Conservation (phyloP, 345 rosid species). For the Capsella bursapastoris region DNA sequence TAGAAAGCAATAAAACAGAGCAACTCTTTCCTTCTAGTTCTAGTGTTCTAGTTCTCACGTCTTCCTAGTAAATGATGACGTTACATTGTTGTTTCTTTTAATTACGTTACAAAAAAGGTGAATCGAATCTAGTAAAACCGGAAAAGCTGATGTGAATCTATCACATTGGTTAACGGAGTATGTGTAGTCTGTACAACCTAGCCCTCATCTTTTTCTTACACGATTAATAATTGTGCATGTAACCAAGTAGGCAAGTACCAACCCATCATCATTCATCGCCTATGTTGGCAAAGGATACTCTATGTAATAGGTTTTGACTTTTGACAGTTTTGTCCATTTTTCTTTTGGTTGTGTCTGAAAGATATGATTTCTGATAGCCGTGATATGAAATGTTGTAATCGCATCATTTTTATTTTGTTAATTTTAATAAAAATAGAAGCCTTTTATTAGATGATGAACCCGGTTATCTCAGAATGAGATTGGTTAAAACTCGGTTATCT, state of each 20-base stretch:
- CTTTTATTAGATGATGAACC: no score
- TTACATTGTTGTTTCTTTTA: neutral
- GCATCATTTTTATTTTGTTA: neutral
- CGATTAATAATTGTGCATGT: neutral
- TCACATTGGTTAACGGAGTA: neutral
- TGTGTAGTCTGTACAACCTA: neutral
- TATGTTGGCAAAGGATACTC: neutral
- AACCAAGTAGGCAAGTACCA: neutral
- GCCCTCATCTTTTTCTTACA: conserved; percentile 21
- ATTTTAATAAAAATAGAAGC: neutral
- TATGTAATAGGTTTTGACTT: neutral
- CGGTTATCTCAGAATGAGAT: no score
- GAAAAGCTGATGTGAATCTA: conserved; percentile 15
- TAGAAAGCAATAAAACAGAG: neutral
- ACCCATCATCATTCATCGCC: conserved; percentile 34
- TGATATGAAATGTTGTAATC: no score
- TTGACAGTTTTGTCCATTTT: neutral
- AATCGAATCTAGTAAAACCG: neutral
- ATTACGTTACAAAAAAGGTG: conserved; percentile 9
- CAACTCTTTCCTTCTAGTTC: neutral
- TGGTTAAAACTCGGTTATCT: no score
- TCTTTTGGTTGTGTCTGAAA: neutral
- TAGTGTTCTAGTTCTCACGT: neutral
- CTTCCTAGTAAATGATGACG: neutral
- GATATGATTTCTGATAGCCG: neutral